phyloP scores from a whole-genome alignment of 2,329 filamentous ascomycete genomes.

The Aspergillus flavus region DNA sequence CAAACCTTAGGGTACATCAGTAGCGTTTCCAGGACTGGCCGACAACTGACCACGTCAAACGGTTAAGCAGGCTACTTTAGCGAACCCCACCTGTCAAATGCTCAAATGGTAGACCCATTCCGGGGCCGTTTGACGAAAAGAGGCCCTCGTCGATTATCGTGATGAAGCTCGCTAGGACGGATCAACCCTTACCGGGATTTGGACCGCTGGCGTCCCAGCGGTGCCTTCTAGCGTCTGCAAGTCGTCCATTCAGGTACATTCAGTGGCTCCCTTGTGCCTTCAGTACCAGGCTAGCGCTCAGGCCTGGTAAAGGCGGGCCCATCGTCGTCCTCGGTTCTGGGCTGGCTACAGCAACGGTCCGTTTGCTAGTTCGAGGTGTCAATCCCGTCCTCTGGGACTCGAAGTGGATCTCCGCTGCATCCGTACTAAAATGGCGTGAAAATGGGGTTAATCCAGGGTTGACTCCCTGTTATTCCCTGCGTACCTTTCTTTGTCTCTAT shows the following conservation, averaged over 20 bases:
- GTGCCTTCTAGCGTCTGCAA: neutral
- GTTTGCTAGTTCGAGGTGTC: neutral
- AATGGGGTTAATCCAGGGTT: neutral
- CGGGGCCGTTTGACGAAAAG: neutral
- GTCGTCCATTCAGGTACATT: neutral
- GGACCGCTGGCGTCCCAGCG: neutral
- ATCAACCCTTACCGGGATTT: neutral
- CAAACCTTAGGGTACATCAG: neutral
- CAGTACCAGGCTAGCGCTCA: neutral
- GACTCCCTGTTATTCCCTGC: neutral
- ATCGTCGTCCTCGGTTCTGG: neutral
- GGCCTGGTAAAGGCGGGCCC: neutral
- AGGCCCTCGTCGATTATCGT: too few relatives aligned
- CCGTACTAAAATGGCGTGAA: neutral
- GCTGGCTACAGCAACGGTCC: neutral
- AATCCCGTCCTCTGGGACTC: neutral
- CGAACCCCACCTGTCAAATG: neutral
- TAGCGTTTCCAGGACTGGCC: neutral
- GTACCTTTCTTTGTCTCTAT: neutral
- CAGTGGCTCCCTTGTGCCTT: neutral
- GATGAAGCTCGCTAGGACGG: neutral
- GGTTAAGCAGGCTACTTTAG: neutral
- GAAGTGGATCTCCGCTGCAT: neutral
- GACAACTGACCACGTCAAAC: neutral
- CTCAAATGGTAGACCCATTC: neutral